Conservation (phyloP, 441 rosid genomes). For the Macaranga tanarius region DNA sequence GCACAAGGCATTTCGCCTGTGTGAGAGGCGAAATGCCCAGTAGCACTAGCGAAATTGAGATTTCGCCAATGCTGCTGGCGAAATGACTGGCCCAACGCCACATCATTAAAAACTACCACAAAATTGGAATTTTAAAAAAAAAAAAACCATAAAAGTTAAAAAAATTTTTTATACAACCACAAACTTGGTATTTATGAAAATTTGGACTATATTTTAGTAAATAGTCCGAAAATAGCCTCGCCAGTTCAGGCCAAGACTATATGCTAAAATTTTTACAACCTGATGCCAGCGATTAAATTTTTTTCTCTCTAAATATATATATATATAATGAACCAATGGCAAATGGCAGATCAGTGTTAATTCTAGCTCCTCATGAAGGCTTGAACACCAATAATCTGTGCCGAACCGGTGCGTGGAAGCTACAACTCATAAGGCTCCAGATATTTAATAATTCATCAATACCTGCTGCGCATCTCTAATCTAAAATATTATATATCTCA, state of each 20-base stretch:
- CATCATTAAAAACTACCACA: too few species aligned
- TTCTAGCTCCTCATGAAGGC: not conserved
- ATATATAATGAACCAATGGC: not conserved
- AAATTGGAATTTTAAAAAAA: too few species aligned
- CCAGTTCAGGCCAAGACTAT: constrained; percentile 4
- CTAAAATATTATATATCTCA: not conserved
- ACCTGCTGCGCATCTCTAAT: not conserved
- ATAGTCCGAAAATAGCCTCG: not conserved
- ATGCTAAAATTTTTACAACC: constrained; percentile 24
- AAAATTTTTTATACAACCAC: too few species aligned
- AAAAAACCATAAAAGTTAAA: too few species aligned
- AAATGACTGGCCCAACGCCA: too few species aligned
- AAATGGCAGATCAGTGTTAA: not conserved
- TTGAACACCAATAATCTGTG: not conserved
- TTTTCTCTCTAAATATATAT: not conserved
- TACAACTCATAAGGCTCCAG: not conserved
- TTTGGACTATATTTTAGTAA: too few species aligned
- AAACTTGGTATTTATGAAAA: too few species aligned
- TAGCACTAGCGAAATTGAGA: too few species aligned
- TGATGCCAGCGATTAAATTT: not conserved
- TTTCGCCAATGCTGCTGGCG: too few species aligned
- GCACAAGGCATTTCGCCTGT: too few species aligned
- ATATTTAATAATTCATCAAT: not conserved
- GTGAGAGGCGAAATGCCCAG: too few species aligned
- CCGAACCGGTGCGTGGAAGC: not conserved